Conservation (phyloP, 192 early-diverging fungal species). For the Dimargaris xerosporica region DNA sequence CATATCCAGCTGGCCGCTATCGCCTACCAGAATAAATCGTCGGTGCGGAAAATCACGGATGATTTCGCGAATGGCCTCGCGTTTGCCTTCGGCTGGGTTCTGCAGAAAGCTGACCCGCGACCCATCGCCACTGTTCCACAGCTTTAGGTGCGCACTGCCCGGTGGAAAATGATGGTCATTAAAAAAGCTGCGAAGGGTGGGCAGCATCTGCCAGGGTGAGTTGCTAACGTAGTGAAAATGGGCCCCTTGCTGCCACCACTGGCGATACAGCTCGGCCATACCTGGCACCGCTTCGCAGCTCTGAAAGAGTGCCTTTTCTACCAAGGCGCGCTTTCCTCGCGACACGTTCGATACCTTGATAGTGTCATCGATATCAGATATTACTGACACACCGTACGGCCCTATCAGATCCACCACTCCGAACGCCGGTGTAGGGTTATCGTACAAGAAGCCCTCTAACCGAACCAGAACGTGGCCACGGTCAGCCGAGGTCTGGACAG, state of each 20-base stretch:
- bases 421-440: conserved; percentile 16
- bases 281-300: conserved; percentile 48
- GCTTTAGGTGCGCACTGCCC: conserved; percentile 55
- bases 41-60: conserved; percentile 57
- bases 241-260: conserved; percentile 41
- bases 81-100: conserved; percentile 30
- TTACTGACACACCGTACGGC: conserved; percentile 54
- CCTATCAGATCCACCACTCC: conserved; percentile 45
- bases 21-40: conserved; percentile 80
- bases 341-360: conserved; percentile 72
- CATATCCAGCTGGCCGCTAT: conserved; percentile 78
- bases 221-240: conserved; percentile 80
- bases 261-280: conserved; percentile 60
- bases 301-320: conserved; percentile 44
- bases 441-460: conserved; percentile 1
- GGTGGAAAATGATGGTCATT: conserved; percentile 52
- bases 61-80: conserved; percentile 30
- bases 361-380: conserved; percentile 84
- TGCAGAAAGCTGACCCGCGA: conserved; percentile 33
- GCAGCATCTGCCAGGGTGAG: conserved; percentile 67
- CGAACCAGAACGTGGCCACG: conserved; percentile 4
- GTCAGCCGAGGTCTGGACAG: not conserved
- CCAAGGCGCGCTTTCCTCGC: conserved; percentile 44
- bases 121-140: conserved; percentile 41
- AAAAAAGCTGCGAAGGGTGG: conserved; percentile 52